Conservation (phyloP, 2,329 filamentous ascomycete genomes). For the Aureobasidium pullulans region DNA sequence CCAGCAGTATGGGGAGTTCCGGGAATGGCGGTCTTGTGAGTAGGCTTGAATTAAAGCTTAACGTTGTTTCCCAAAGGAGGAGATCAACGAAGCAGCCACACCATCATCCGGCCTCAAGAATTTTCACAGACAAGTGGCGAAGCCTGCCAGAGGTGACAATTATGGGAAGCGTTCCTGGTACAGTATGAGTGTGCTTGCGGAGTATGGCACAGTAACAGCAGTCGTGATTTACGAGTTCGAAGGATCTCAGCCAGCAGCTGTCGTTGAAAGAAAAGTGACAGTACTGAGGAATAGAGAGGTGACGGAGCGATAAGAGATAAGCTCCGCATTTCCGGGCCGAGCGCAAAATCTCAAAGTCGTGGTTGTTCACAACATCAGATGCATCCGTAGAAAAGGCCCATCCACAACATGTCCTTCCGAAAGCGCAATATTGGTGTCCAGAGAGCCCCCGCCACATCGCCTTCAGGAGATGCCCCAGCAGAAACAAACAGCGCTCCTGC, state of each 20-base stretch:
- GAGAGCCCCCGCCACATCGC: constrained; percentile 4
- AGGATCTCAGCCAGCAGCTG: neutral
- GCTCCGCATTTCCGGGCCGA: neutral
- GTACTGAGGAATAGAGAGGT: neutral
- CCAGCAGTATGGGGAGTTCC: neutral
- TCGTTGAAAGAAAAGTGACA: neutral
- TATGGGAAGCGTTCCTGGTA: neutral
- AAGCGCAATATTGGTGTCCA: constrained; percentile 51
- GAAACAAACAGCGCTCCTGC: neutral
- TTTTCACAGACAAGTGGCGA: neutral
- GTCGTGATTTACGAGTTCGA: too few species aligned
- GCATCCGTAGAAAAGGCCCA: neutral
- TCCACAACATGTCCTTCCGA: constrained; percentile 54
- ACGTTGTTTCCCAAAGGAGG: neutral
- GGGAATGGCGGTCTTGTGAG: neutral
- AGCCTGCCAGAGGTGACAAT: neutral
- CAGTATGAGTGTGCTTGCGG: too few species aligned
- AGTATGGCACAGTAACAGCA: too few species aligned
- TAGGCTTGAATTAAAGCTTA: constrained; percentile 5
- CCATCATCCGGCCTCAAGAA: neutral
- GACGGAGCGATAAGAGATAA: constrained; percentile 6
- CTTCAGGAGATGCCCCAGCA: constrained; percentile 16
- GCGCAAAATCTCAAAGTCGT: constrained; percentile 3
- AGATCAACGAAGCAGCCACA: neutral
- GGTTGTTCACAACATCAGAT: neutral